Evolutionary conservation across 495 filamentous ascomycete species (phyloP), one percentile per base, ranked within the genome.

Genomic region (Friedmanniomyces endolithicus): DNA sequence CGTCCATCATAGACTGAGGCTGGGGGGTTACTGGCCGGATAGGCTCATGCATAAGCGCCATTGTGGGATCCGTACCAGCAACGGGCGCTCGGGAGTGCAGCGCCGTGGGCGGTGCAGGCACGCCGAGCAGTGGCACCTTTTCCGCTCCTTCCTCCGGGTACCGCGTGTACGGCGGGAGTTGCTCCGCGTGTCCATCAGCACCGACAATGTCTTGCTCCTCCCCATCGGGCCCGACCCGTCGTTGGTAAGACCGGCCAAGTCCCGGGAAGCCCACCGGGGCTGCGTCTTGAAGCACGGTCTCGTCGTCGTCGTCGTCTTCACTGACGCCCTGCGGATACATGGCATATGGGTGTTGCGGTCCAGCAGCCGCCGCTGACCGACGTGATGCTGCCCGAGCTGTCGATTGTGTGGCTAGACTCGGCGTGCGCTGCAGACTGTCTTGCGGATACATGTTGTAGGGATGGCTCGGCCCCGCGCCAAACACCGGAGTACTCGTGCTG

Each of bases 201-300:
- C 88, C 88, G 57, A 95, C 80, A 8, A 94, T 78, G 68, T 89
- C 88, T 14, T 81, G 87, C 55, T 94, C 89, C 70, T 94, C 88
- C 57, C 87, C 86, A 25, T 90, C 86, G 0, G 86, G 86, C 0
- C 84, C 83, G 48, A 83, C 69, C 37, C 80, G 78, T 56, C 86
- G 74, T 56, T 84, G 84, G 63, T 87, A 92, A 52, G 75, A 74
- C 9, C 71, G 66, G 24, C 69, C 72, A 29, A 79, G 69, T 1
- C 85, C 84, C 20, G 80, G 80, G 62, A 94, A 94, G 4, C 88
- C 87, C 43, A 90, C 72, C 11, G 85, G 85, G 25, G 86, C 82
- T 49, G 41, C 65, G 41, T 58, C 53, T 34, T 55, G 45, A 14
- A 48, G 40, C 22, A 71, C 66, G 50, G 70, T 65, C 33, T 73